Evolutionary conservation across 1,139 yeast species (phyloP).

Genomic region (Kluyveromyces sp.): DNA sequence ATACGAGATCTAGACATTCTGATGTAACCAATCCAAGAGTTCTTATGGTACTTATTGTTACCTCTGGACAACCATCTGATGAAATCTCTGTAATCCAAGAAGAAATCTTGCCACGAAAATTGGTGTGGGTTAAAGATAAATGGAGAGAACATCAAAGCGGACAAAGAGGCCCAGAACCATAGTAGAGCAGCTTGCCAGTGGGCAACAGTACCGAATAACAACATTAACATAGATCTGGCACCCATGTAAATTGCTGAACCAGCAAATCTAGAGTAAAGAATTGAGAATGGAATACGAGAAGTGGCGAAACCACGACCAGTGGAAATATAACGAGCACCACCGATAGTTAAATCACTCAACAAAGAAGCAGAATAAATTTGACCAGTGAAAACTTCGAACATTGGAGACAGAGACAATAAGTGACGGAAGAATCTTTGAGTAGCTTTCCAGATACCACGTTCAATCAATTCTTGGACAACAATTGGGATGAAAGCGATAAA

Average conservation of each 20-base stretch:
- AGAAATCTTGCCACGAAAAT: conserved; percentile 98
- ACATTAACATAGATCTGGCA: conserved; percentile 81
- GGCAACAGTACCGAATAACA: conserved; percentile 83
- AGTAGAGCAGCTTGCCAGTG: conserved; percentile 96
- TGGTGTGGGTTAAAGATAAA: conserved; percentile 97
- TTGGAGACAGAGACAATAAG: conserved; percentile 81
- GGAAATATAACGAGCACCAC: conserved; percentile 99
- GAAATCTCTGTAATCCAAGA: conserved; percentile 96
- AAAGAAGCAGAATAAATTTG: conserved; percentile 93
- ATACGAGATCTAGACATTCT: conserved; percentile 93
- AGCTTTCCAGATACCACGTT: conserved; percentile 97
- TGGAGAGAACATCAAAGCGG: conserved; percentile 89
- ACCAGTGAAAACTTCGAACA: conserved; percentile 97
- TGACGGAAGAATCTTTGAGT: conserved; percentile 87
- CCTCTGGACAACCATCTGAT: conserved; percentile 99
- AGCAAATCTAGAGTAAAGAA: conserved; percentile 92
- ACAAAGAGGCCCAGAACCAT: conserved; percentile 97
- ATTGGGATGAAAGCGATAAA: conserved; percentile 95
- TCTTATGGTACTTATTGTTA: conserved; percentile 97
- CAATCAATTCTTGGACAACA: conserved; percentile 93
- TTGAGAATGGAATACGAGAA: conserved; percentile 95
- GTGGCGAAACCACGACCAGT: conserved; percentile 99
- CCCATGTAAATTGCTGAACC: conserved; percentile 96
- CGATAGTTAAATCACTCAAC: conserved; percentile 86
- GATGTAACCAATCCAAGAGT: conserved; percentile 98